Evolutionary conservation across 768 basidiomycete genomes (phyloP), one percentile per base, ranked within the genome.

Genomic region (Clitopilus hobsonii): DNA sequence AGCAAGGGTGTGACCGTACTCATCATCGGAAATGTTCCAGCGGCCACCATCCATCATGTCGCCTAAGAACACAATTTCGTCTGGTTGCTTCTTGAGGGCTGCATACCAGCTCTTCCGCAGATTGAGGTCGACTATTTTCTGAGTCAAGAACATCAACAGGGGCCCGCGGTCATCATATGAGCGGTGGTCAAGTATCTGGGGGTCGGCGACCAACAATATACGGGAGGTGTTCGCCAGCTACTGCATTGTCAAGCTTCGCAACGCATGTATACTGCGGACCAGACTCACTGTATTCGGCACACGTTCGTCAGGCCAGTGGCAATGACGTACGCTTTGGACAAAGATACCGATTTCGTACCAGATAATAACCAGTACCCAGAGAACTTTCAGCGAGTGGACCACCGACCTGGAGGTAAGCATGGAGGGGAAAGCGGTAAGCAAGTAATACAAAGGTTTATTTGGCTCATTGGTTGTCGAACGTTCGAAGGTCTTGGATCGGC

Each of bases 41-140:
- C 91, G 75, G 1, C 92, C 94, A 53, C 81, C 84, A 62, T 96
- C 93, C 83, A 96, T 83, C 91, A 96, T 89, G 67, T 97, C 94
- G 30, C 95, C 95, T 20, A 94, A 74, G 58, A 96, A 89, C 1
- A 97, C 72, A 4, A 96, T 81, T 13, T 73, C 80, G 65, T 96
- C 83, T 6, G 94, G 89, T 23, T 69, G 72, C 52, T 82, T 74
- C 5, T 74, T 70, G 51, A 81, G 73, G 2, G 84, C 84, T 6
- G 78, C 84, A 54, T 79, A 78, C 94, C 94, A 97, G 63, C 78
- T 88, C 71, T 93, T 95, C 47, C 89, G 81, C 55, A 96, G 73
- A 66, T 92, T 91, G 57, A 89, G 74, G 72, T 96, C 91, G 51
- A 89, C 85, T 52, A 93, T 66, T 57, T 83, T 63, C 60, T 83